phyloP scores from a whole-genome alignment of 805 yeast species.

The Tetrapisispora phaffii region DNA sequence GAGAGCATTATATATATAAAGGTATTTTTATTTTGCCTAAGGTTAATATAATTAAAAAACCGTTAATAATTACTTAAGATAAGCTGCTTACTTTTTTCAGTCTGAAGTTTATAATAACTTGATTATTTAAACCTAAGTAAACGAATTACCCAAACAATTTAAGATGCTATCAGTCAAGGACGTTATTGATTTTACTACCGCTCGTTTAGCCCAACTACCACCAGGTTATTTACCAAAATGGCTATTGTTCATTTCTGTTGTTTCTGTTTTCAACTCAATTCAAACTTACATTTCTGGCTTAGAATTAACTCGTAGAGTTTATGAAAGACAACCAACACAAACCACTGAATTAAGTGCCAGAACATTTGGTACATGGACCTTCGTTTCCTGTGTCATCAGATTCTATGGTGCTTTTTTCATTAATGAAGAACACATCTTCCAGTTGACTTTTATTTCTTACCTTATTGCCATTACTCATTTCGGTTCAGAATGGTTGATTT shows the following conservation, averaged over 20 bases:
- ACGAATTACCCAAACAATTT: not conserved
- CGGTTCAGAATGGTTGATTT: conserved; percentile 69
- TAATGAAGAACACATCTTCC: conserved; percentile 58
- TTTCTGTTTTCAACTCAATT: conserved; percentile 81
- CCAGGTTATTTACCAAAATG: conserved; percentile 67
- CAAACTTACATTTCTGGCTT: conserved; percentile 77
- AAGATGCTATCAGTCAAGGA: conserved; percentile 27
- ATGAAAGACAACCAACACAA: conserved; percentile 51
- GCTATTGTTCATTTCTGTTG: conserved; percentile 72
- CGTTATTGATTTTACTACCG: conserved; percentile 26
- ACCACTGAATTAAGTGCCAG: conserved; percentile 74
- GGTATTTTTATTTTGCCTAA: too few species aligned
- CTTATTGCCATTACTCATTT: conserved; percentile 79
- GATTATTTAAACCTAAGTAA: too few species aligned
- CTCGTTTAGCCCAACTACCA: conserved; percentile 17
- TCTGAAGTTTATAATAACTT: too few species aligned
- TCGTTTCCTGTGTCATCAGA: conserved; percentile 74
- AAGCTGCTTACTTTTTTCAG: too few species aligned
- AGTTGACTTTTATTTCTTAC: conserved; percentile 71
- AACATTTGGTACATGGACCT: conserved; percentile 97
- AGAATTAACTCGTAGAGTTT: conserved; percentile 68
- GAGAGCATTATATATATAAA: too few species aligned
- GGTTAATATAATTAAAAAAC: not conserved
- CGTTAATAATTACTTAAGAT: too few species aligned
- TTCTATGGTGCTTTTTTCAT: conserved; percentile 78